These are phyloP conservation scores for Shiraia bambusicola DNA, from an alignment of 2,329 filamentous ascomycete species.

Conservation along the genomic window DNA sequence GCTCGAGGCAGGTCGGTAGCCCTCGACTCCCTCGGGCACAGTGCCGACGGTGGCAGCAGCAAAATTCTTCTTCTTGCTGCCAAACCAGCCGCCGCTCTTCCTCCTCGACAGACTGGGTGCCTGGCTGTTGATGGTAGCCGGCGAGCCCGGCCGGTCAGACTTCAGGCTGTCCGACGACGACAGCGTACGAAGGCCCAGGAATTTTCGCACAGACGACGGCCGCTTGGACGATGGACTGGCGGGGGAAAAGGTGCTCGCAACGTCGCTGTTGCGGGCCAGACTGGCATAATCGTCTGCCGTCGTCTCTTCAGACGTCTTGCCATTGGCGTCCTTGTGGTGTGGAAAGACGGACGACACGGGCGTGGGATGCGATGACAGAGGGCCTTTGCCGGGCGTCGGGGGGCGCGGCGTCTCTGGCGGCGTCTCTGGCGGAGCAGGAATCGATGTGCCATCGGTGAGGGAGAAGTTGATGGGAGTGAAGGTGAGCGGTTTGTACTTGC, in stretches of 20 bases:
- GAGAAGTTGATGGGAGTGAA: constrained; percentile 45
- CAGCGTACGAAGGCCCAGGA: constrained; percentile 42
- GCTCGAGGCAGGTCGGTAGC: constrained; percentile 20
- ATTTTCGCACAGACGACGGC: constrained; percentile 45
- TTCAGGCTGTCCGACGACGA: constrained; percentile 41
- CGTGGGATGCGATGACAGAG: constrained; percentile 47
- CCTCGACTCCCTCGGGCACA: constrained; percentile 38
- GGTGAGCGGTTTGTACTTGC: constrained; percentile 42
- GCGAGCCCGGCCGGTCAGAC: constrained; percentile 40
- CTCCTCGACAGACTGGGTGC: constrained; percentile 34
- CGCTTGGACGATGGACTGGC: constrained; percentile 37
- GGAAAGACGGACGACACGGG: constrained; percentile 35
- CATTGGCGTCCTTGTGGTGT: constrained; percentile 18
- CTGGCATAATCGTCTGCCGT: constrained; percentile 17
- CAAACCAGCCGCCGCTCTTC: constrained; percentile 46
- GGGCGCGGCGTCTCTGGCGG: constrained; percentile 43
- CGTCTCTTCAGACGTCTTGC: constrained; percentile 22
- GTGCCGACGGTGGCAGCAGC: constrained; percentile 22
- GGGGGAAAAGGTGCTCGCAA: constrained; percentile 30
- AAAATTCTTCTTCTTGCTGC: constrained; percentile 42
- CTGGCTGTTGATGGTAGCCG: constrained; percentile 38
- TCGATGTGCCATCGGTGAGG: constrained; percentile 46
- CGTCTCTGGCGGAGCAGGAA: constrained; percentile 45
- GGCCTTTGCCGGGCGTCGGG: constrained; percentile 42
- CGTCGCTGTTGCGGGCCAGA: constrained; percentile 32